Base-by-base conservation (phyloP, 1,139 yeast species). In the Saccharomyces hybrid region DNA sequence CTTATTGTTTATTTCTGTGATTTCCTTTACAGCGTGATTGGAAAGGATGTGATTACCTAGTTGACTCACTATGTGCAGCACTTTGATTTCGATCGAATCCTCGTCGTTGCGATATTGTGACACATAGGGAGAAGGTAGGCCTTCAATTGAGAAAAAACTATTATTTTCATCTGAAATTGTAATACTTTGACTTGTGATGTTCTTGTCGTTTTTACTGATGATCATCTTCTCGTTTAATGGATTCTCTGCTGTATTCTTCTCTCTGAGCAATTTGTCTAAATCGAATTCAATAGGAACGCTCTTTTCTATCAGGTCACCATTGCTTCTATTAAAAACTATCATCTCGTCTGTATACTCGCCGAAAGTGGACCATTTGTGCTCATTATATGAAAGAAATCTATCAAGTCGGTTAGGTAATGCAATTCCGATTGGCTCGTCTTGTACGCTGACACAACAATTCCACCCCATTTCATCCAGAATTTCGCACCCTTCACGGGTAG, bases 391-490 rank as follows among this genome's bases (percentile, higher is more conserved):
- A 19, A 69, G 55, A 42, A 69, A 64, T 38, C 52, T 59, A 48
- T 60, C 62, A 13, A 72, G 48, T 11, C 69, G 61, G 31, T 62
- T 65, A 2, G 91, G 90, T 48, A 82, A 71, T n/a, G 83, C 75
- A 46, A 84, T 70, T 7, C 88, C 83, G 26, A 77, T 65, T 1
- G 90, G 83, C 6, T 73, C 70, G 14, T 80, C 78, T 62, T 78
- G 77, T 3, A 76, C 73, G 56, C 83, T 80, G 46, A 80, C 68
- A 26, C 82, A 82, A 19, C 86, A 79, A 27, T 75, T 74, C 97
- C 97, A 91, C 1, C 83, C 83, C 53, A 78, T 73, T 62, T 89
- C 96, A 65, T 88, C 96, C 53, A 91, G 72, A n/a, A 90, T 81
- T 63, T 90, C 97, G 34, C 83, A 77, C 0, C 98, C 98, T 63